Percentiles rank a stretch among this genome's conserved stretches.
These are phyloP conservation scores for Cercospora sp. DNA, from an alignment of 2,329 filamentous ascomycete species.

Conservation along the genomic window DNA sequence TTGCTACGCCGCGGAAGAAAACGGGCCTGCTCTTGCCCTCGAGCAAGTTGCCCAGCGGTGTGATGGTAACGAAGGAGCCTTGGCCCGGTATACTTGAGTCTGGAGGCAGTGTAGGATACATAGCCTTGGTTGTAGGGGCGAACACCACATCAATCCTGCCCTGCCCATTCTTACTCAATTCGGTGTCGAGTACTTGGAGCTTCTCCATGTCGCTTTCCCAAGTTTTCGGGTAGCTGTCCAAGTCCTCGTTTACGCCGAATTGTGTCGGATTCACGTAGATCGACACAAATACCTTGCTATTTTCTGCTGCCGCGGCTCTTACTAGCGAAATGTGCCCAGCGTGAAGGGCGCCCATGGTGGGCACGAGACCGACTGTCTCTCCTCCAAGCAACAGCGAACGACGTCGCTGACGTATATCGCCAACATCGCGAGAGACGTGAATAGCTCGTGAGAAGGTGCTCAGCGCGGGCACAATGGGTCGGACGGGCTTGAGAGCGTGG, in stretches of 20 bases:
- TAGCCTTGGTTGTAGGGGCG: conserved; percentile 74
- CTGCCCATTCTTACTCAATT: conserved; percentile 57
- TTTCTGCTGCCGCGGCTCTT: conserved; percentile 77
- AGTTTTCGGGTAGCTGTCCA: conserved; percentile 84
- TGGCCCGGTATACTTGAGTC: conserved; percentile 69
- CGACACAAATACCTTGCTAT: conserved; percentile 83
- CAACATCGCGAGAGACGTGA: conserved; percentile 73
- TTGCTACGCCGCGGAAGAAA: conserved; percentile 95
- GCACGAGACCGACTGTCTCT: conserved; percentile 80
- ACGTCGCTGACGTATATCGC: conserved; percentile 69
- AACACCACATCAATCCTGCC: conserved; percentile 82
- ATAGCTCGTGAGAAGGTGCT: conserved; percentile 47
- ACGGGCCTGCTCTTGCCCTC: conserved; percentile 86
- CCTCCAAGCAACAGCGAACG: conserved; percentile 64
- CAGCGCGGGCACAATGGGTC: neutral
- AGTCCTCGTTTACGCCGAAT: conserved; percentile 85
- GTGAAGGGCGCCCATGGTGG: conserved; percentile 98
- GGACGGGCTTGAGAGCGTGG: neutral
- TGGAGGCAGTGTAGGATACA: conserved; percentile 84
- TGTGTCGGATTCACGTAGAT: conserved; percentile 97
- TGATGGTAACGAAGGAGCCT: conserved; percentile 89
- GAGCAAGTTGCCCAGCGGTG: conserved; percentile 74
- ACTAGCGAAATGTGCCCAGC: conserved; percentile 84
- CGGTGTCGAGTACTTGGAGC: conserved; percentile 67
- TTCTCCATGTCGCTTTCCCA: conserved; percentile 75